Evolutionary conservation across 306 rosid genomes (phyloP).

Genomic region (cucumber (Cucumis sativus)): DNA sequence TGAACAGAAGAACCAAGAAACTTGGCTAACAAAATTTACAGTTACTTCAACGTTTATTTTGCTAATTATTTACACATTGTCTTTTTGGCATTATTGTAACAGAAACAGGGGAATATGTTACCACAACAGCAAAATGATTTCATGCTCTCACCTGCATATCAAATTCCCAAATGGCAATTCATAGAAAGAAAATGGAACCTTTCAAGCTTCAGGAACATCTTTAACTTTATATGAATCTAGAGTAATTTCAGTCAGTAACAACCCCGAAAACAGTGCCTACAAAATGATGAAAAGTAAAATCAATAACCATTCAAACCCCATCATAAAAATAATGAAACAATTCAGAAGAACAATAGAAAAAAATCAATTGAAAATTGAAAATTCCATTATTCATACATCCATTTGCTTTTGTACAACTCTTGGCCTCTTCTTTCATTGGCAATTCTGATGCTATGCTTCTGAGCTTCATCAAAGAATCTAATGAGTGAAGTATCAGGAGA

Average conservation of each 20-base stretch:
- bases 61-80: not conserved
- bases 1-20: slow-evolving; percentile 5
- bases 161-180: not conserved
- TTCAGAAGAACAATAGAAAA: not conserved
- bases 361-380: not conserved
- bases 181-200: slow-evolving; percentile 3
- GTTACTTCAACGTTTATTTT: not conserved
- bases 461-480: too few species aligned
- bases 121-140: not conserved
- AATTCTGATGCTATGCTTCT: too few species aligned
- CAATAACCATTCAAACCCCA: not conserved
- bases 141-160: not conserved
- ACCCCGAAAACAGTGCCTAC: slow-evolving; percentile 40
- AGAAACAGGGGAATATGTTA: not conserved
- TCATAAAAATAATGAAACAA: not conserved
- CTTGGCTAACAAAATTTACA: slow-evolving; percentile 1
- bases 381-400: slow-evolving; percentile 26
- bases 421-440: slow-evolving; percentile 26
- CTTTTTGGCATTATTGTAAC: not conserved
- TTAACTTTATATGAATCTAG: slow-evolving; percentile 35
- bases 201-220: slow-evolving; percentile 39
- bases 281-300: slow-evolving; percentile 2
- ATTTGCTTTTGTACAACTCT: slow-evolving; percentile 37
- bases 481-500: too few species aligned
- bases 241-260: slow-evolving; percentile 31